These are phyloP conservation scores for Dimargaris xerosporica DNA, from an alignment of 192 early-diverging fungal genomes.

Conservation along the genomic window DNA sequence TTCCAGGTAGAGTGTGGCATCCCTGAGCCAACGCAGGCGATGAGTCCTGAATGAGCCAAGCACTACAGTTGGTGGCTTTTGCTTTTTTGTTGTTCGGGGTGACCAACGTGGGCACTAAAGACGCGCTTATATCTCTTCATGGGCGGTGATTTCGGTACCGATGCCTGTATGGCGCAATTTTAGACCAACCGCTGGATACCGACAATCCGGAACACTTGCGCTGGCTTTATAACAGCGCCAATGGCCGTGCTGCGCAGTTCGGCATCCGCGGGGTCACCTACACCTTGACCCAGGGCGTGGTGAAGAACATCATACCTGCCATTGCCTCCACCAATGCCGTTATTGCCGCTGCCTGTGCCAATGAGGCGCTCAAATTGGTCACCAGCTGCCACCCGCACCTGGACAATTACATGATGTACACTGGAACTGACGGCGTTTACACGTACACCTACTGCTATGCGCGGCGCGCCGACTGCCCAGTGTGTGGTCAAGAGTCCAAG, in stretches of 20 bases:
- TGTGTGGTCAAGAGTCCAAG: conserved; percentile 56
- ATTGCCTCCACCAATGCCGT: conserved; percentile 85
- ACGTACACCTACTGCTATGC: conserved; percentile 76
- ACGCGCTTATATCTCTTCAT: no score
- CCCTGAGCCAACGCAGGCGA: no score
- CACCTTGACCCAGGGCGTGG: conserved; percentile 85
- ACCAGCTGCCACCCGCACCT: conserved; percentile 61
- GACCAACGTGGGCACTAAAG: no score
- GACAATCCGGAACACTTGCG: conserved; percentile 62
- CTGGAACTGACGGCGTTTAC: conserved; percentile 80
- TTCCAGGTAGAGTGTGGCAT: conserved; percentile 45
- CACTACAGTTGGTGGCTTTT: no score
- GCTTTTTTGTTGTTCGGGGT: no score
- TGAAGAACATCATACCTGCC: conserved; percentile 97
- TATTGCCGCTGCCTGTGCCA: conserved; percentile 75
- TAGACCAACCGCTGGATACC: conserved; percentile 42
- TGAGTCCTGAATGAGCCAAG: no score
- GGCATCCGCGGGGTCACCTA: conserved; percentile 81
- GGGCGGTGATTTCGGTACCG: no score
- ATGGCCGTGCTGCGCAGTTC: conserved; percentile 55
- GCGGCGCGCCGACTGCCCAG: conserved; percentile 75
- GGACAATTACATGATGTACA: conserved; percentile 96
- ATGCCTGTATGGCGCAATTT: no score
- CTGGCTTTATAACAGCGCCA: conserved; percentile 56
- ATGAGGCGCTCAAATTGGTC: conserved; percentile 86